phyloP scores from a whole-genome alignment of 2,329 filamentous ascomycete species.

The Botryosphaeria agaves region DNA sequence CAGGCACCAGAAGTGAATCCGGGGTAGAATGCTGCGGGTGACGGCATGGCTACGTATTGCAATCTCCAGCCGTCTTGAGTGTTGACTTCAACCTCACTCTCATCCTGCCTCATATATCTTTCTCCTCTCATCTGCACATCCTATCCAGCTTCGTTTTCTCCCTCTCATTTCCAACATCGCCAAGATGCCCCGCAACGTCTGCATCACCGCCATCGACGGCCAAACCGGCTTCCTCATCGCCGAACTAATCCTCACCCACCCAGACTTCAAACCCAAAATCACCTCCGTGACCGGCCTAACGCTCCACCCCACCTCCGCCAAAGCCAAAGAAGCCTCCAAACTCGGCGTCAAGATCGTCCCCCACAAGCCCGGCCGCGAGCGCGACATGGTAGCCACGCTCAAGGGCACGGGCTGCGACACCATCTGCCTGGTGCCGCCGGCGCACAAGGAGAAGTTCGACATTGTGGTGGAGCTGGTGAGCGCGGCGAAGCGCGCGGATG shows the following conservation, averaged over 20 bases:
- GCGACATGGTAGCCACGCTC: conserved; percentile 21
- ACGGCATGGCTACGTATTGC: too few relatives aligned
- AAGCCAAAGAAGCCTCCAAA: conserved; percentile 22
- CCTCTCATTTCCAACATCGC: too few relatives aligned
- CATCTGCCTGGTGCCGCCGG: conserved; percentile 31
- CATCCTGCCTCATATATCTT: too few relatives aligned
- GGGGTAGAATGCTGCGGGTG: too few relatives aligned
- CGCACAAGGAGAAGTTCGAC: conserved; percentile 28
- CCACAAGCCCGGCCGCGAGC: conserved; percentile 24
- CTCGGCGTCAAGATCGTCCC: conserved; percentile 25
- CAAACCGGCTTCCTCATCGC: conserved; percentile 34
- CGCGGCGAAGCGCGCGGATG: conserved; percentile 26
- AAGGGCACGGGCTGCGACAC: conserved; percentile 28
- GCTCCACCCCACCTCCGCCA: conserved; percentile 20
- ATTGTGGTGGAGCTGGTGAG: conserved; percentile 27
- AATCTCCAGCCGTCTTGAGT: too few relatives aligned
- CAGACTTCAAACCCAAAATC: conserved; percentile 24
- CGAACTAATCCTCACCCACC: conserved; percentile 28
- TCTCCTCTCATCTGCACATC: too few relatives aligned
- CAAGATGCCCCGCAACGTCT: conserved; percentile 29
- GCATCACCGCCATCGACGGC: conserved; percentile 31
- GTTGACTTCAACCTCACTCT: too few relatives aligned
- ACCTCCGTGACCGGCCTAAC: conserved; percentile 24
- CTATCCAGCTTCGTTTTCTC: too few relatives aligned
- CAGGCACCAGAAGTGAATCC: too few relatives aligned